Conservation (phyloP, 306 rosid species). For the Chamaecrista fasciculata region DNA sequence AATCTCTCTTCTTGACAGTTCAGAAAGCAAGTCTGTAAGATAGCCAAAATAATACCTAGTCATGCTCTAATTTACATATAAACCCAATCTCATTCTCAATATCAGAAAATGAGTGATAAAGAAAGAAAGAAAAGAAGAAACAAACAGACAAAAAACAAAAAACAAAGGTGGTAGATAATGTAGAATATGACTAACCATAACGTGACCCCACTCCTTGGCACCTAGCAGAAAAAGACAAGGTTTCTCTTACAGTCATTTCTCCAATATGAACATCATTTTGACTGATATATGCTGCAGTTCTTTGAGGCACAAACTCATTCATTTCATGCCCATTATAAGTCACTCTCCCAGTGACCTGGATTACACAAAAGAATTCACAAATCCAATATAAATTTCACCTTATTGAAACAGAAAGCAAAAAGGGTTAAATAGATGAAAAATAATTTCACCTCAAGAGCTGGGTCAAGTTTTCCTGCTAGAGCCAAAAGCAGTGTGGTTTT, state of each 20-base stretch:
- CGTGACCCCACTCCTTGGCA: conserved; percentile 66
- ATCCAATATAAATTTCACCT: too few species aligned
- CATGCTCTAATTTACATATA: not conserved
- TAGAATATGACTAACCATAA: conserved; percentile 48
- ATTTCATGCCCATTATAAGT: conserved; percentile 51
- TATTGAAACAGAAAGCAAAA: too few species aligned
- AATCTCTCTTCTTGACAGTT: conserved; percentile 49
- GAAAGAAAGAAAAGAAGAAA: not conserved
- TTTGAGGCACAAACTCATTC: conserved; percentile 49
- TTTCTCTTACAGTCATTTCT: conserved; percentile 58
- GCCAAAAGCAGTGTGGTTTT: conserved; percentile 72
- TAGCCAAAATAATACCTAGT: not conserved
- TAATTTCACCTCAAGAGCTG: conserved; percentile 45
- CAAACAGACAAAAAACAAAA: too few species aligned
- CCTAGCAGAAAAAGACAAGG: conserved; percentile 54
- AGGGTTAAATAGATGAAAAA: not conserved
- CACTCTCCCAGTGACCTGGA: conserved; percentile 44
- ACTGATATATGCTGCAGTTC: conserved; percentile 51
- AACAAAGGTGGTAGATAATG: too few species aligned
- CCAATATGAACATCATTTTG: conserved; percentile 54
- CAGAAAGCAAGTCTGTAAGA: conserved; percentile 41
- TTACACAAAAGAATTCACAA: too few species aligned
- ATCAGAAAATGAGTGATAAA: not conserved
- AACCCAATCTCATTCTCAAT: not conserved
- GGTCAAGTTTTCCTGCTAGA: conserved; percentile 63